A percentile compares a stretch with the other conserved stretches of the same genome.
These are phyloP conservation scores for Leccinum insolens DNA, from an alignment of 1,284 basidiomycete genomes.

Conservation along the genomic window DNA sequence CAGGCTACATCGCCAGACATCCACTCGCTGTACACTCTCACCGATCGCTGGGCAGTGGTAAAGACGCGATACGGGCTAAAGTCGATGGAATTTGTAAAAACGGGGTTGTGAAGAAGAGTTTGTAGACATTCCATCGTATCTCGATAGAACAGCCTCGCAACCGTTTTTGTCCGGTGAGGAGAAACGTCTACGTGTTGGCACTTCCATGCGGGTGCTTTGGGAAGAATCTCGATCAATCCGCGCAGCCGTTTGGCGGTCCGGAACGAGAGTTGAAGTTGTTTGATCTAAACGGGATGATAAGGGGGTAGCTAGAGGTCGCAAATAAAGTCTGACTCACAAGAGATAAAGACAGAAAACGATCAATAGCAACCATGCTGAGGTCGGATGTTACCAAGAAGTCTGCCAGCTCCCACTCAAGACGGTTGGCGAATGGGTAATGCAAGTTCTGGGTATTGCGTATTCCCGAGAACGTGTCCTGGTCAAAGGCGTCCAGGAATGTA, in stretches of 20 bases:
- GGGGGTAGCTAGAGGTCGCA: not conserved
- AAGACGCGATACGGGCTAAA: not conserved
- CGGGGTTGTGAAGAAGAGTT: not conserved
- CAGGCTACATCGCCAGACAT: not conserved
- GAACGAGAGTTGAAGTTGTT: not conserved
- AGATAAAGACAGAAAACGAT: not conserved
- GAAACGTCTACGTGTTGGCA: not conserved
- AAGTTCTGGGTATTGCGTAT: not conserved
- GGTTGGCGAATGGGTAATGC: not conserved
- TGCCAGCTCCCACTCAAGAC: no score
- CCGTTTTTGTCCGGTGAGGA: not conserved
- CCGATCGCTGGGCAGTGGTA: not conserved
- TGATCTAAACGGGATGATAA: not conserved
- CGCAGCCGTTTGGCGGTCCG: not conserved
- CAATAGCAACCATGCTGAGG: no score
- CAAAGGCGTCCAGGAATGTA: conserved; percentile 2
- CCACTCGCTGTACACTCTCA: not conserved
- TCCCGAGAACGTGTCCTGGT: not conserved
- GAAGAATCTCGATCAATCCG: not conserved
- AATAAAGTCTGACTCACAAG: not conserved
- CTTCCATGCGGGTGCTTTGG: conserved; percentile 1
- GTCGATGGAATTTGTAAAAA: not conserved
- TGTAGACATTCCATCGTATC: conserved; percentile 3
- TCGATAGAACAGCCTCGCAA: not conserved
- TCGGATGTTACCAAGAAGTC: no score